A percentile compares a stretch with the other conserved stretches of the same genome.
Conservation (phyloP, 83 land plant genomes). For the Diphasiastrum complanatum region DNA sequence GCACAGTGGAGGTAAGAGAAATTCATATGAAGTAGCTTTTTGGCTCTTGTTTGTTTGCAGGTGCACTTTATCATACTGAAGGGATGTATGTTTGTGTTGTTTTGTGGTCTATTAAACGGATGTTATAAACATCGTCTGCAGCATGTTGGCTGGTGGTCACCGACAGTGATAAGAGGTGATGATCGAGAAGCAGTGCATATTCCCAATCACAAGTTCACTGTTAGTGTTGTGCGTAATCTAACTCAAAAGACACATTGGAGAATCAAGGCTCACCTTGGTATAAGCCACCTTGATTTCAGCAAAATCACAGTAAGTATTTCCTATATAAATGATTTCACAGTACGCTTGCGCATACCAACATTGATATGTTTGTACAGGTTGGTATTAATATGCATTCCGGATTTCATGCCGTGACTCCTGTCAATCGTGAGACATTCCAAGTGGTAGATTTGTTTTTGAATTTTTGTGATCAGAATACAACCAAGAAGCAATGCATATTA, state of each 20-base stretch:
- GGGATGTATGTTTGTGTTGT: not conserved
- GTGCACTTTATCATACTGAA: not conserved
- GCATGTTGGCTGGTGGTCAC: constrained; percentile 99
- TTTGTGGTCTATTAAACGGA: not conserved
- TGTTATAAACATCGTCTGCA: constrained; percentile 19
- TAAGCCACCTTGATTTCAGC: constrained; percentile 82
- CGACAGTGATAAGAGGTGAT: constrained; percentile 89
- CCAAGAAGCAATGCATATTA: too few species aligned
- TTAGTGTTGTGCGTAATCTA: constrained; percentile 85
- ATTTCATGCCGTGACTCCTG: too few species aligned
- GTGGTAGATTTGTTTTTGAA: too few species aligned
- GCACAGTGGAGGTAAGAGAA: constrained; percentile 84
- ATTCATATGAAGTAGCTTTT: not conserved
- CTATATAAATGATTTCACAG: too few species aligned
- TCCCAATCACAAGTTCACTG: constrained; percentile 91
- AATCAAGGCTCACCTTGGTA: constrained; percentile 76
- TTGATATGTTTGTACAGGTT: not conserved
- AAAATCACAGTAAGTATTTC: constrained; percentile 64
- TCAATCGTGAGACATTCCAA: too few species aligned
- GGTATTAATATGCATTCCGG: not conserved
- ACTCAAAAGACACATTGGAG: constrained; percentile 96
- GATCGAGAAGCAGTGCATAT: constrained; percentile 98
- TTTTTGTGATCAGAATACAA: too few species aligned
- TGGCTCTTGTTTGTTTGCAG: not conserved
- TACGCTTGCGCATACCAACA: not conserved